A percentile compares a stretch with the other conserved stretches of the same genome.
These are phyloP conservation scores for Corylus avellana DNA, from an alignment of 306 rosid species.

Conservation along the genomic window DNA sequence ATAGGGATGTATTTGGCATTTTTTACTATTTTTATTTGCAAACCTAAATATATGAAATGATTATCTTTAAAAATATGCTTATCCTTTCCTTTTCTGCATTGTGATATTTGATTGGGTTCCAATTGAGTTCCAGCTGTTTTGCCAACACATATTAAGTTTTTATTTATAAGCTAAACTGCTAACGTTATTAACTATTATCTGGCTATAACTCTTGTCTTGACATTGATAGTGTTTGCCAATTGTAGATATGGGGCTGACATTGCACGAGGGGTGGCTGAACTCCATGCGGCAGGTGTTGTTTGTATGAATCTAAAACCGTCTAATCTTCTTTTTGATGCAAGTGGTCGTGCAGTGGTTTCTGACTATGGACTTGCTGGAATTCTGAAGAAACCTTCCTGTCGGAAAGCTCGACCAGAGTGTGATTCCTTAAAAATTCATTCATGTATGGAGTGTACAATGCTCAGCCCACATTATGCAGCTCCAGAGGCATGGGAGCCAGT, in stretches of 20 bases:
- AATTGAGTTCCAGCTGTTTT: slow-evolving; percentile 1
- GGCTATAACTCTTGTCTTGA: slow-evolving; percentile 26
- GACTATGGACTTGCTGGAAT: slow-evolving; percentile 96
- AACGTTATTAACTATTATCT: not conserved
- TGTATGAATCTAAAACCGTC: slow-evolving; percentile 99
- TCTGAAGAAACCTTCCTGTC: slow-evolving; percentile 87
- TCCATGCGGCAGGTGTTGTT: slow-evolving; percentile 94
- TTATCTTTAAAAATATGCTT: not conserved
- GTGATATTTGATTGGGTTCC: not conserved
- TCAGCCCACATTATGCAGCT: slow-evolving; percentile 92
- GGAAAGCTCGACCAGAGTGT: slow-evolving; percentile 80
- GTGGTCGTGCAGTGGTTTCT: slow-evolving; percentile 90
- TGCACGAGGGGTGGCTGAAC: slow-evolving; percentile 97
- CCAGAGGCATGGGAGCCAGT: slow-evolving; percentile 99
- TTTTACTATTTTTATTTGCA: not conserved
- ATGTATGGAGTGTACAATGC: slow-evolving; percentile 98
- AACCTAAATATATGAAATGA: not conserved
- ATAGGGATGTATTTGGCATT: not conserved
- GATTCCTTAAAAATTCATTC: slow-evolving; percentile 84
- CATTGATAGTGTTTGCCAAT: slow-evolving; percentile 31
- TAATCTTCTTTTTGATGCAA: slow-evolving; percentile 87
- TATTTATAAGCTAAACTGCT: not conserved
- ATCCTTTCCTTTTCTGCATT: not conserved
- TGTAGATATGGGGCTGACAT: slow-evolving; percentile 95
- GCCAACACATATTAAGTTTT: not conserved